Evolutionary conservation across 768 basidiomycete genomes (phyloP), one percentile per base, ranked within the genome.

Genomic region (Pleurotus cornucopiae): DNA sequence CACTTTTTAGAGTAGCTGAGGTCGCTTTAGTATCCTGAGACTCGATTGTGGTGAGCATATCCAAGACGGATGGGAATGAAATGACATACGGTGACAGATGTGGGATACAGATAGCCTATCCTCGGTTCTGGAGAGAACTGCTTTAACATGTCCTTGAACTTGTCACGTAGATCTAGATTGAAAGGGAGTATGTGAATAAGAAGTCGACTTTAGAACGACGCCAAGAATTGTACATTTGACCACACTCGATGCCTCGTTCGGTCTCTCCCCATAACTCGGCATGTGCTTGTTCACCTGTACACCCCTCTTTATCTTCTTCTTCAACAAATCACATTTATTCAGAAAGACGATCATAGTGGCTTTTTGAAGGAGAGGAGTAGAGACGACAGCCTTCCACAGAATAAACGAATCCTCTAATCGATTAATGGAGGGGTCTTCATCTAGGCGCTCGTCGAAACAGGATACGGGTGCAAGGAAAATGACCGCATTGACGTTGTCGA

Each of bases 401-500:
- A 82, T 75, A 49, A 86, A 80, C 0, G 86, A 86, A 68, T 90
- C 88, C 63, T 89, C 84, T 21, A 91, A 73, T 9, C 88, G 80
- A 64, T 90, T 90, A 53, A 89, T 81, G 23, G 76, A 74, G 5
- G 74, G 73, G 64, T 91, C 89, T 69, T 91, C 89, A 57, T 84
- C 77, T 0, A 89, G 72, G 13, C 78, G 73, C 65, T 91, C 86
- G 65, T 92, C 88, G 60, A 91, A 92, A 46, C 86, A 88, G 14
- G 87, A 89, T 43, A 92, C 79, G 6, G 90, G 90, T 1, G 88
- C 85, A 18, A 92, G 75, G 70, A 92, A 91, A 54, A 92, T 89
- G 64, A 92, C 84, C 2, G 85, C 86, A 60, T 89, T 82, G 44
- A 86, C 85, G 62, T 86, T 81, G 52, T 91, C 85, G 64, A 92